Evolutionary conservation across 768 basidiomycete genomes (phyloP).

Genomic region (Agrocybe pediades): DNA sequence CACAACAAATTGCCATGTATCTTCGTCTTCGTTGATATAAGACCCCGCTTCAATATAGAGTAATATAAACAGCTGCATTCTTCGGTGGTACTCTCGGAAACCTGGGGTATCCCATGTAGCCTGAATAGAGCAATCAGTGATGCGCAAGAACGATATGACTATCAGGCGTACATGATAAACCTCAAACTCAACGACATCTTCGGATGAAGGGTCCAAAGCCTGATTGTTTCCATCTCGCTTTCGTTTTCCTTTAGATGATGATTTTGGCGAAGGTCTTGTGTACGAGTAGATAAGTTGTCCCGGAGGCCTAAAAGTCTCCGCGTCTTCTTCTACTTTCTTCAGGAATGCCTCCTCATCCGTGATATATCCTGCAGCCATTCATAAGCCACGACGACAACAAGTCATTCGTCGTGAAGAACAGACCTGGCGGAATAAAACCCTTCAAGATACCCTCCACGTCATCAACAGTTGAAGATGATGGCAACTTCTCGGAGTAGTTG

Average conservation of each 20-base stretch:
- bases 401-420: conserved; percentile 10
- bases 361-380: conserved; percentile 56
- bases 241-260: conserved; percentile 47
- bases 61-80: conserved; percentile 93
- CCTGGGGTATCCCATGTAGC: conserved; percentile 83
- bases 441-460: conserved; percentile 81
- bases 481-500: conserved; percentile 66
- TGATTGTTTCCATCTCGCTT: conserved; percentile 47
- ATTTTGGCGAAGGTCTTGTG: conserved; percentile 49
- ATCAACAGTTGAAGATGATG: conserved; percentile 70
- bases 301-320: conserved; percentile 72
- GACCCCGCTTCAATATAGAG: conserved; percentile 96
- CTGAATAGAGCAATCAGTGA: conserved; percentile 37
- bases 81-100: conserved; percentile 87
- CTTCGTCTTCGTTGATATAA: conserved; percentile 93
- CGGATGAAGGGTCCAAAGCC: conserved; percentile 47
- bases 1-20: conserved; percentile 90
- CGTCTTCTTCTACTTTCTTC: conserved; percentile 73
- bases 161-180: conserved; percentile 78
- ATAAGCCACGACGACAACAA: neutral
- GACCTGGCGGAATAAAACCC: conserved; percentile 77
- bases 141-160: neutral
- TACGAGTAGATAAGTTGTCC: conserved; percentile 82
- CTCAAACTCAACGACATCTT: conserved; percentile 77
- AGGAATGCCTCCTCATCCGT: conserved; percentile 70